These are phyloP conservation scores for Monosporascus sp. DNA, from an alignment of 2,329 filamentous ascomycete genomes.

Conservation along the genomic window DNA sequence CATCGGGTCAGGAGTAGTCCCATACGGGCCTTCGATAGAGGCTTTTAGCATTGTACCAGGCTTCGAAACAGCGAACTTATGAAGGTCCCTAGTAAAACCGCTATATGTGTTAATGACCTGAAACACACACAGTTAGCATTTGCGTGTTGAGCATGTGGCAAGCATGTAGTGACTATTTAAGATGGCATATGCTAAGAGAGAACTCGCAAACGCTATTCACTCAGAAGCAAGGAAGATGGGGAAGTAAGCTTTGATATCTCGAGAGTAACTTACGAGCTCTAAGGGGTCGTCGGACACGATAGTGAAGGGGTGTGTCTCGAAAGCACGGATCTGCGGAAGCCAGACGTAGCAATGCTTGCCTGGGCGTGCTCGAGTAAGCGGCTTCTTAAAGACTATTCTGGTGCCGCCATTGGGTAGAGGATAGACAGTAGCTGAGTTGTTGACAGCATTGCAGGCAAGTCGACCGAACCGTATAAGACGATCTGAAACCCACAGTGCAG, in stretches of 20 bases:
- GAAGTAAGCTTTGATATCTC: too few relatives aligned
- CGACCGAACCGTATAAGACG: constrained; percentile 34
- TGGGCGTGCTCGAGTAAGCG: constrained; percentile 36
- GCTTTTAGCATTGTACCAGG: constrained; percentile 44
- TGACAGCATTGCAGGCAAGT: constrained; percentile 31
- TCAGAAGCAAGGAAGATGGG: too few relatives aligned
- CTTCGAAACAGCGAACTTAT: constrained; percentile 44
- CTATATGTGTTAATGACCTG: constrained; percentile 48
- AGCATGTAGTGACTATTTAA: background rate
- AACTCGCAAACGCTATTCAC: too few relatives aligned
- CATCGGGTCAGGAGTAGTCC: constrained; percentile 46
- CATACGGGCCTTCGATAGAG: constrained; percentile 56
- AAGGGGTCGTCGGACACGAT: constrained; percentile 47
- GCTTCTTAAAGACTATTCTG: constrained; percentile 43
- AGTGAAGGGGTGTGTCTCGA: constrained; percentile 61
- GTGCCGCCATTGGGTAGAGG: constrained; percentile 40
- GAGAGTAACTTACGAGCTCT: constrained; percentile 38
- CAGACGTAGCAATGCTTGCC: constrained; percentile 61
- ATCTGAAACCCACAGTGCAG: constrained; percentile 38
- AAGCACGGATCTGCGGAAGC: constrained; percentile 51
- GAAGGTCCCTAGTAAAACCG: constrained; percentile 54
- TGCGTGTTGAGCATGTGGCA: background rate
- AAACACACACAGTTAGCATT: background rate
- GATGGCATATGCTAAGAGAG: background rate
- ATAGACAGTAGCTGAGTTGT: constrained; percentile 35